A percentile compares a stretch with the other conserved stretches of the same genome.
phyloP scores from a whole-genome alignment of 371 early-diverging fungal genomes.

The Smittium culicis region DNA sequence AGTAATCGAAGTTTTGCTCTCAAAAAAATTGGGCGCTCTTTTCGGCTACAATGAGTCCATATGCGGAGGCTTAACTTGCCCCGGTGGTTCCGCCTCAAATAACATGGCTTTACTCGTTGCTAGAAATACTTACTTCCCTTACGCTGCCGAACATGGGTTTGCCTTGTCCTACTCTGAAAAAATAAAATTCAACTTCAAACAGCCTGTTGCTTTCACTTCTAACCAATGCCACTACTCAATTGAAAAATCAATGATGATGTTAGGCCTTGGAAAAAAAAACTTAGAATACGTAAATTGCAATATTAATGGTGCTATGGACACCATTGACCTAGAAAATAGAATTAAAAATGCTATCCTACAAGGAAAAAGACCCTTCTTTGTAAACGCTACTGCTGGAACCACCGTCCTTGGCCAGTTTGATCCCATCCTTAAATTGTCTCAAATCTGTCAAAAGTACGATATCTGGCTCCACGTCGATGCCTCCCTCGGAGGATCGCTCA shows the following conservation, averaged over 20 bases:
- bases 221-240: conserved; percentile 64
- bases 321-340: conserved; percentile 38
- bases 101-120: conserved; percentile 67
- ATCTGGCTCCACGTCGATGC: conserved; percentile 80
- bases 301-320: conserved; percentile 47
- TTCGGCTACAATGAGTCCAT: conserved; percentile 17
- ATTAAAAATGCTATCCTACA: conserved; percentile 32
- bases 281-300: conserved; percentile 55
- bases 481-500: conserved; percentile 70
- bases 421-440: conserved; percentile 44
- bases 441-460: conserved; percentile 42
- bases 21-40: conserved; percentile 34
- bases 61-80: conserved; percentile 55
- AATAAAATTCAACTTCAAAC: conserved; percentile 7
- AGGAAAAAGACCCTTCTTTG: conserved; percentile 55
- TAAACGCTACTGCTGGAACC: conserved; percentile 76
- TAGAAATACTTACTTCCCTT: conserved; percentile 50
- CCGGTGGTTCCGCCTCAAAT: conserved; percentile 72
- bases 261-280: conserved; percentile 59
- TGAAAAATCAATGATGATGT: conserved; percentile 53
- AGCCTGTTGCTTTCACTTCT: conserved; percentile 57
- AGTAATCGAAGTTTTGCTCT: conserved; percentile 54
- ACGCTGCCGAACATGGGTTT: conserved; percentile 33
- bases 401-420: conserved; percentile 80
- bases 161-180: conserved; percentile 2